Base-by-base conservation (phyloP, 2,329 filamentous ascomycete genomes). In the Ophiocordyceps camponoti-saundersi region DNA sequence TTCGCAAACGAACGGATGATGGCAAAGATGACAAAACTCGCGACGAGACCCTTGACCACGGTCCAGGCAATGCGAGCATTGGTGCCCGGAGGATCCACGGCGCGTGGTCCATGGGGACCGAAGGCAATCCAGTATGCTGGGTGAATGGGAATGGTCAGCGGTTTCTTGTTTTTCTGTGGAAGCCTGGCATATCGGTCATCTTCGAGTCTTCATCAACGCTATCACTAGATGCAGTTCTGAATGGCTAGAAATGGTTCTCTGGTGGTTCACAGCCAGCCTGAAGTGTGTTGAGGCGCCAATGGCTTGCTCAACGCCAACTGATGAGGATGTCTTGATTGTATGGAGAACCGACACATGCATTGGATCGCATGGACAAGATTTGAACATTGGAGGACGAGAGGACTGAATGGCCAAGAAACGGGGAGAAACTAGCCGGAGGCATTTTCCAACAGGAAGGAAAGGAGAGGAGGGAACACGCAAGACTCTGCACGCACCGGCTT, bases 51-150 rank as follows among this genome's bases (percentile, higher is more conserved):
- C 58, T 81, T 65, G 51, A 72, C 61, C 49, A 85, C 82, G 67
- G 88, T 85, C 62, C 79, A 70, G 60, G 84, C 74, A 57, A 96
- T 73, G 65, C 81, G 89, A 68, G 78, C 76, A 67, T 74, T 75
- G 75, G 95, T 90, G 59, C 86, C 90, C 55, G 92, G 84, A 52
- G 90, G 86, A 55, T 83, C 66, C 52, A 75, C 71, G 56, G 90
- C 81, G 59, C 92, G 90, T 58, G 92, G 92, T 49, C 92, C 92
- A 69, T 98, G 92, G 61, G 89, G 82, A 55, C 92, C 92, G 64
- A 98, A 98, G 55, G 92, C 89, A 62, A 98, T 95, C 82, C 85
- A 98, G 80, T 96, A 98, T 54, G 92, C 92, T 98, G 65, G 66
- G 60, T 39, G n/a, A 16, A 39, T n/a, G 7, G 34, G 15, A 36